A percentile compares a stretch with the other conserved stretches of the same genome.
phyloP scores from a whole-genome alignment of 148 eudicot species.

The Gaultheria prostrata region DNA sequence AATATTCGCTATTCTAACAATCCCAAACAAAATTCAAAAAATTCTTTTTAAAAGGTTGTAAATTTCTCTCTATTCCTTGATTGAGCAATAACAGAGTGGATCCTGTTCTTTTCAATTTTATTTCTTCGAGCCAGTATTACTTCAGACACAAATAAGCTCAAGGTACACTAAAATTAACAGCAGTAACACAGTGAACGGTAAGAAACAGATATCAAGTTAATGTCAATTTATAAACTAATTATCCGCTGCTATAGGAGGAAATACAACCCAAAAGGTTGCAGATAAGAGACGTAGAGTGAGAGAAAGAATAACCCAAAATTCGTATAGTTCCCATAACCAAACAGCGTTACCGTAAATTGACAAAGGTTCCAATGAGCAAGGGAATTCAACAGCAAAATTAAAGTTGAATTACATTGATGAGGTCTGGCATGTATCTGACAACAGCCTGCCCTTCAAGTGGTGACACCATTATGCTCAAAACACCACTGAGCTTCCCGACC shows the following conservation, averaged over 20 bases:
- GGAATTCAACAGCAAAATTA: background rate
- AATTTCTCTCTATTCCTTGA: background rate
- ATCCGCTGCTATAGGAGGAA: background rate
- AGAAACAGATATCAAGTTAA: background rate
- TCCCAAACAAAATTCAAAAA: background rate
- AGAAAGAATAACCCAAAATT: background rate
- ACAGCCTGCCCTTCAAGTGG: slow-evolving; percentile 73
- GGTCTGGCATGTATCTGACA: slow-evolving; percentile 60
- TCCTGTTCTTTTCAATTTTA: background rate
- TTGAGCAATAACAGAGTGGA: background rate
- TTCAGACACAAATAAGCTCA: background rate
- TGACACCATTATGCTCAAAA: slow-evolving; percentile 55
- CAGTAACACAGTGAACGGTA: background rate
- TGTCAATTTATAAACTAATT: background rate
- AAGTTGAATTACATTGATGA: slow-evolving; percentile 47
- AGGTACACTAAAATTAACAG: background rate
- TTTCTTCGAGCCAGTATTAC: background rate
- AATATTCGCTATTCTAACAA: background rate
- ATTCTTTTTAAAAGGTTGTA: background rate
- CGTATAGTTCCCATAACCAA: background rate
- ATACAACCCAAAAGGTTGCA: background rate
- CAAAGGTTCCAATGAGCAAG: background rate
- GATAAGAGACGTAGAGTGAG: background rate
- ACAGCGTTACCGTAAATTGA: background rate
- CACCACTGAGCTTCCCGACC: slow-evolving; percentile 58